Conservation (phyloP, 495 filamentous ascomycete species). For the Choiromyces venosus region DNA sequence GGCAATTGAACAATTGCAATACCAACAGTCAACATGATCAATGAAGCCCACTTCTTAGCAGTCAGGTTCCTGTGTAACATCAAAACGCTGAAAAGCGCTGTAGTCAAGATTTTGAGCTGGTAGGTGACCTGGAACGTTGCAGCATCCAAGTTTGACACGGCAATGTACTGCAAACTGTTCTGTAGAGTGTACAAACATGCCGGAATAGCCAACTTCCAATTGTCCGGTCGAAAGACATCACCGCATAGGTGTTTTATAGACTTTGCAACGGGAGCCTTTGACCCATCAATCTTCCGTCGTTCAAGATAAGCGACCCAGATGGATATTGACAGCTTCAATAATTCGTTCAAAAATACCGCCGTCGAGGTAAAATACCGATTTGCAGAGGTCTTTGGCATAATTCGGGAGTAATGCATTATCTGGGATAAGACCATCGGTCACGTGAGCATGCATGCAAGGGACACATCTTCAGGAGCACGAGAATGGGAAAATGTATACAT, state of each 20-base stretch:
- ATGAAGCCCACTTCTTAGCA: constrained; percentile 66
- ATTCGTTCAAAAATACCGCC: constrained; percentile 88
- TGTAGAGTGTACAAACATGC: constrained; percentile 83
- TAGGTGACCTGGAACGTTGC: constrained; percentile 89
- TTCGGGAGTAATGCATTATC: constrained; percentile 87
- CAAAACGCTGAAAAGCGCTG: constrained; percentile 77
- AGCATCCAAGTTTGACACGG: constrained; percentile 81
- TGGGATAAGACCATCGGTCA: constrained; percentile 38
- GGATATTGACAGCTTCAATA: constrained; percentile 81
- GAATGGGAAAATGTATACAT: constrained; percentile 31
- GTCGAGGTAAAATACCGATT: constrained; percentile 90
- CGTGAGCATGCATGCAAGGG: constrained; percentile 5
- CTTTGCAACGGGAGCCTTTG: constrained; percentile 69
- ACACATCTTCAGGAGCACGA: neutral
- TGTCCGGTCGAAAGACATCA: constrained; percentile 82
- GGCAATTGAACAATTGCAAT: constrained; percentile 86
- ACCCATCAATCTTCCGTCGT: constrained; percentile 40
- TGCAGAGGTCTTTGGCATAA: constrained; percentile 75
- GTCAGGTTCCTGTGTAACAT: constrained; percentile 67
- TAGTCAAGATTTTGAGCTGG: constrained; percentile 88
- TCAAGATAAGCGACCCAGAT: constrained; percentile 84
- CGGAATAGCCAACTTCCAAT: constrained; percentile 92
- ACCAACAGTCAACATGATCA: constrained; percentile 74
- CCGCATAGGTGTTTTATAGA: constrained; percentile 73
- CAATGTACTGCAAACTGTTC: constrained; percentile 87